phyloP scores from a whole-genome alignment of 495 filamentous ascomycete genomes.

The Aeminium ludgeri region DNA sequence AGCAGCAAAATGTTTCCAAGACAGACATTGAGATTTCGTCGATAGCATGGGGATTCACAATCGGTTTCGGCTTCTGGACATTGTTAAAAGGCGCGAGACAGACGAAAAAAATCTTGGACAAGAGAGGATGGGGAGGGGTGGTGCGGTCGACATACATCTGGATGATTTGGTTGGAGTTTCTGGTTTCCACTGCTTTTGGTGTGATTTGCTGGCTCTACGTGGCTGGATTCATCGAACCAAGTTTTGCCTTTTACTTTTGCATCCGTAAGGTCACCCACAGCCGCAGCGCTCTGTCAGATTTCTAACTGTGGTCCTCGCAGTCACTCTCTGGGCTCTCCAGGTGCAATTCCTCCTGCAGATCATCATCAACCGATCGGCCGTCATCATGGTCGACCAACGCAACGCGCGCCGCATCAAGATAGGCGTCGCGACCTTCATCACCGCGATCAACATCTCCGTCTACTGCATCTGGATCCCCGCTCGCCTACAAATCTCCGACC shows the following conservation, averaged over 20 bases:
- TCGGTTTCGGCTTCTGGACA: conserved; percentile 15
- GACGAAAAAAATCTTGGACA: conserved; percentile 4
- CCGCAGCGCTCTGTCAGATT: neutral
- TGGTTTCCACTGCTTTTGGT: conserved; percentile 9
- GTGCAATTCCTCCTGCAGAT: conserved; percentile 56
- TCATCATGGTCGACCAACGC: conserved; percentile 23
- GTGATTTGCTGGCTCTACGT: conserved; percentile 13
- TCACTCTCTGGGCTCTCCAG: conserved; percentile 53
- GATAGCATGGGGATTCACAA: conserved; percentile 13
- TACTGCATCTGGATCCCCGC: conserved; percentile 35
- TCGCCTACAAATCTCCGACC: conserved; percentile 23
- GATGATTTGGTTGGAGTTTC: conserved; percentile 14
- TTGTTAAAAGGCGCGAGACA: conserved; percentile 10
- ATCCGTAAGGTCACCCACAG: no score
- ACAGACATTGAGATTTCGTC: conserved; percentile 8
- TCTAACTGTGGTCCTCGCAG: neutral
- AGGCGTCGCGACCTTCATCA: conserved; percentile 28
- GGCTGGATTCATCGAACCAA: conserved; percentile 8
- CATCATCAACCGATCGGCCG: conserved; percentile 32
- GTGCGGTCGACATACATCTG: conserved; percentile 11
- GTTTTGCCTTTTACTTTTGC: no score
- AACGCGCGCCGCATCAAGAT: conserved; percentile 24
- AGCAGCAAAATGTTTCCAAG: no score
- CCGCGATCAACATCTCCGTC: conserved; percentile 30
- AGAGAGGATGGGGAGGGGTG: conserved; percentile 2